Conservation (phyloP, 345 rosid species). For the Boechera retrofracta region DNA sequence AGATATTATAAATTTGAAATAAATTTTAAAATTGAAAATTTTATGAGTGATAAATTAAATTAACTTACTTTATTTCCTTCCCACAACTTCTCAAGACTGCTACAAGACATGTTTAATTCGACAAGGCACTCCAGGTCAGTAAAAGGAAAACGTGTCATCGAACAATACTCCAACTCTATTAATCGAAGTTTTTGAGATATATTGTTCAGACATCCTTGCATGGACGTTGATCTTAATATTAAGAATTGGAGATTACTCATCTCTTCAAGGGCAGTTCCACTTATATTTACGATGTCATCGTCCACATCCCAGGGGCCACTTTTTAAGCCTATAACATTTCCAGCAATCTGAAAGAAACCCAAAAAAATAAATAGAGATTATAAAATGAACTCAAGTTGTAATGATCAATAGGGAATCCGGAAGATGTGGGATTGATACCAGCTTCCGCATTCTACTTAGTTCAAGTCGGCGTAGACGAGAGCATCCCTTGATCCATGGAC, state of each 20-base stretch:
- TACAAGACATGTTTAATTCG: neutral
- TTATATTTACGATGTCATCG: too few species aligned
- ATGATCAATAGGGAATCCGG: too few species aligned
- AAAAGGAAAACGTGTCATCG: conserved; percentile 27
- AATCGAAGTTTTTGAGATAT: neutral
- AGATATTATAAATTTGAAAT: neutral
- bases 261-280: neutral
- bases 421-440: too few species aligned
- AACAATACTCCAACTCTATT: conserved; percentile 12
- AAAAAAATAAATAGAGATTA: neutral
- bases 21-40: neutral
- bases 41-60: too few species aligned
- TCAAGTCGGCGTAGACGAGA: too few species aligned
- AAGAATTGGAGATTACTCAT: conserved; percentile 37
- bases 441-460: too few species aligned
- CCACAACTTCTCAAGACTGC: conserved; percentile 39
- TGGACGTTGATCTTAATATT: neutral
- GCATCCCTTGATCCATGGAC: too few species aligned
- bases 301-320: too few species aligned
- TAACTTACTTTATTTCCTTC: conserved; percentile 2
- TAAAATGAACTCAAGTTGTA: neutral
- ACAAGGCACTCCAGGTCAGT: conserved; percentile 6
- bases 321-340: conserved; percentile 9
- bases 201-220: too few species aligned
- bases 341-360: conserved; percentile 3